phyloP scores from a whole-genome alignment of 2,329 filamentous ascomycete species.

The Trichoderma gracile region DNA sequence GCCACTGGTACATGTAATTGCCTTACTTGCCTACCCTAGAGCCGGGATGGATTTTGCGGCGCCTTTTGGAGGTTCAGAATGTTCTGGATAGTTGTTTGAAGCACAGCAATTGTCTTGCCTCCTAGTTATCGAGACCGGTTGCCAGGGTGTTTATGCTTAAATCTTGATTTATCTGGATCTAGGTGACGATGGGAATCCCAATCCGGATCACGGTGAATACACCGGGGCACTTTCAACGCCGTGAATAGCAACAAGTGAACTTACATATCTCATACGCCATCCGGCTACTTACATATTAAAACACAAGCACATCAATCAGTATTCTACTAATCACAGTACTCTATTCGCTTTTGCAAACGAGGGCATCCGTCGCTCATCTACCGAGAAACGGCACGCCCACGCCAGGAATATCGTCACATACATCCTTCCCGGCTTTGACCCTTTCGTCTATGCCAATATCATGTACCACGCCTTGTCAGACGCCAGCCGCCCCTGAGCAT shows the following conservation, averaged over 20 bases:
- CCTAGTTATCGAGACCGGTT: too few species aligned
- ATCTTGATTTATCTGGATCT: too few species aligned
- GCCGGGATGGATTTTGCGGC: background rate
- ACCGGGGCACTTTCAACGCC: background rate
- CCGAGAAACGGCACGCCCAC: constrained; percentile 9
- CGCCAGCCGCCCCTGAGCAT: constrained; percentile 14
- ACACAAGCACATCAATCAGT: background rate
- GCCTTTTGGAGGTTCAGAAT: too few species aligned
- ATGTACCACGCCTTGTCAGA: constrained; percentile 9
- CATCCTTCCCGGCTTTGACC: constrained; percentile 20
- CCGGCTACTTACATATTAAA: background rate
- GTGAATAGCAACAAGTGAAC: too few species aligned
- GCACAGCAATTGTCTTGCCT: too few species aligned
- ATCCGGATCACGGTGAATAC: too few species aligned
- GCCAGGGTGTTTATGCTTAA: too few species aligned
- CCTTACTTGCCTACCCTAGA: background rate
- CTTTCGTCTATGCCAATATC: constrained; percentile 25
- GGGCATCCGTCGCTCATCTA: constrained; percentile 18
- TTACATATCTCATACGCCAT: too few species aligned
- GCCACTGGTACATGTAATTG: background rate
- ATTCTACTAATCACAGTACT: constrained; percentile 2
- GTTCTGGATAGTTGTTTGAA: too few species aligned
- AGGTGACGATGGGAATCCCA: too few species aligned
- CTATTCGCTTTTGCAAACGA: constrained; percentile 24
- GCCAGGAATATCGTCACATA: constrained; percentile 22